phyloP scores from a whole-genome alignment of 805 yeast species.

The Sugiyamaella lignohabitans region DNA sequence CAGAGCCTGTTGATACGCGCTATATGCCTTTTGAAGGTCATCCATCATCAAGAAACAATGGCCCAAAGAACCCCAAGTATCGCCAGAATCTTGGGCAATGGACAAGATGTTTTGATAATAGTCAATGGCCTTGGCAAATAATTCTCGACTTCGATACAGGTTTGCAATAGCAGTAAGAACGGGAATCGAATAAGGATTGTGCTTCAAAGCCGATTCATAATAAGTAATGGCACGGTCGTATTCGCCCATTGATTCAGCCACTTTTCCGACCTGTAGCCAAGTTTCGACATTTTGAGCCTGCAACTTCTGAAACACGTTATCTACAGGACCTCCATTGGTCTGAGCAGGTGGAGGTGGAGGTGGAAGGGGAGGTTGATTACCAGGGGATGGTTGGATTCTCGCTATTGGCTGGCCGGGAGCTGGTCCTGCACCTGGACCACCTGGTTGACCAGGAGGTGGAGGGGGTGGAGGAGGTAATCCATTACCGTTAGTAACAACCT shows the following conservation, averaged over 20 bases:
- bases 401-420: slow-evolving; percentile 13
- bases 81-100: slow-evolving; percentile 82
- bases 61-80: slow-evolving; percentile 90
- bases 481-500: background rate
- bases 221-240: slow-evolving; percentile 84
- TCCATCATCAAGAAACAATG: slow-evolving; percentile 97
- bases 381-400: slow-evolving; percentile 11
- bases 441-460: slow-evolving; percentile 1
- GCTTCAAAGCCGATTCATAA: slow-evolving; percentile 80
- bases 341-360: slow-evolving; percentile 29
- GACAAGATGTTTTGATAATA: slow-evolving; percentile 81
- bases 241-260: slow-evolving; percentile 86
- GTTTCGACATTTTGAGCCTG: slow-evolving; percentile 43
- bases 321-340: slow-evolving; percentile 1
- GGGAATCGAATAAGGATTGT: slow-evolving; percentile 78
- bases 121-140: slow-evolving; percentile 91
- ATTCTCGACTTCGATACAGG: slow-evolving; percentile 80
- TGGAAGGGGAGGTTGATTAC: slow-evolving; percentile 17
- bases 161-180: slow-evolving; percentile 83
- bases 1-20: slow-evolving; percentile 93
- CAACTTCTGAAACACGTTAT: slow-evolving; percentile 21
- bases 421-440: slow-evolving; percentile 3
- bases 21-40: slow-evolving; percentile 90
- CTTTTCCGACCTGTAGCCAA: slow-evolving; percentile 82
- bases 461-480: slow-evolving; percentile 2